A percentile compares a stretch with the other conserved stretches of the same genome.
Conservation (phyloP, 176 grass and related monocot species). For the Bothriochloa decipiens region DNA sequence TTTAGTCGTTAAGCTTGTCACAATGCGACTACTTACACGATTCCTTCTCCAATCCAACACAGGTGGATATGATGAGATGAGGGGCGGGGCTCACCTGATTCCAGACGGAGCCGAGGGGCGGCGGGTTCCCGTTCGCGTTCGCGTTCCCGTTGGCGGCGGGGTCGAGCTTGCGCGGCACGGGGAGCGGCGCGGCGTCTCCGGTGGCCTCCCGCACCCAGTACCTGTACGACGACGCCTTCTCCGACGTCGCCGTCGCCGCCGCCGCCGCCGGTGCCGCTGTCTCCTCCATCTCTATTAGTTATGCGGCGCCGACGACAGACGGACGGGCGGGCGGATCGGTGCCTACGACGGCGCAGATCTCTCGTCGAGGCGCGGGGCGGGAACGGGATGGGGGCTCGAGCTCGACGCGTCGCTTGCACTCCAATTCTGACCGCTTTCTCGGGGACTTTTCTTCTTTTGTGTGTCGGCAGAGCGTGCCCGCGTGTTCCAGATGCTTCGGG, state of each 20-base stretch:
- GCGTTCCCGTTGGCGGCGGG: slow-evolving; percentile 36
- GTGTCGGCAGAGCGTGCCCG: not conserved
- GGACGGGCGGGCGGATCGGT: not conserved
- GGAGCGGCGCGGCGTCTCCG: slow-evolving; percentile 68
- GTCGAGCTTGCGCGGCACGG: slow-evolving; percentile 72
- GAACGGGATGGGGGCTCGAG: not conserved
- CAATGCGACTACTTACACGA: not conserved
- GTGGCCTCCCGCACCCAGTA: slow-evolving; percentile 84
- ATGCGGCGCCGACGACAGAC: not conserved
- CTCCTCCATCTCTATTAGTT: slow-evolving; percentile 56
- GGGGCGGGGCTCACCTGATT: slow-evolving; percentile 62
- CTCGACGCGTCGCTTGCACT: not conserved
- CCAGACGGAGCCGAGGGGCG: slow-evolving; percentile 87
- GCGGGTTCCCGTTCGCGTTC: slow-evolving; percentile 40
- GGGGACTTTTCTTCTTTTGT: not conserved
- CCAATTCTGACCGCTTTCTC: slow-evolving; percentile 27
- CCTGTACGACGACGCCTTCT: slow-evolving; percentile 76
- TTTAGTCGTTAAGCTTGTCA: not conserved
- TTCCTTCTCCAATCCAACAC: not conserved
- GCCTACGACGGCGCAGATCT: slow-evolving; percentile 29
- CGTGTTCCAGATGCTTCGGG: slow-evolving; percentile 39
- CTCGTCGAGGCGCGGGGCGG: not conserved
- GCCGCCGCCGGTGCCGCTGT: slow-evolving; percentile 25
- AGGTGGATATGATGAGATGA: not conserved
- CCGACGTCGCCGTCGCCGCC: slow-evolving; percentile 19